Base-by-base conservation (phyloP, 305 asterid genomes). In the Caryopteris hybrid region DNA sequence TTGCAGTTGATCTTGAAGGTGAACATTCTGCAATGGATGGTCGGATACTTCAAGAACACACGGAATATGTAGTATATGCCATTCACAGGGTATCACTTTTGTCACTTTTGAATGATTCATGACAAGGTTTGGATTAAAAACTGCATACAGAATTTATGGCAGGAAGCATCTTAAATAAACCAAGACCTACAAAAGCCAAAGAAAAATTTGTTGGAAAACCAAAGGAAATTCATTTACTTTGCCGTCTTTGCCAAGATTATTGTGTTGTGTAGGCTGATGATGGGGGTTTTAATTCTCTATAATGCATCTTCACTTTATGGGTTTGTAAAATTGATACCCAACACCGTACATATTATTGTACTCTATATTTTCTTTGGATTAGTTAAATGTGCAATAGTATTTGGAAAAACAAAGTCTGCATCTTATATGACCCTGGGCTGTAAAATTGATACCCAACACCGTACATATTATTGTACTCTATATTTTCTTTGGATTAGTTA, bases 1-100 rank as follows among this genome's bases (percentile, higher is more conserved):
- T 88, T 43, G 89, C 96, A 6, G 97, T 93, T 72, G 99, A 93
- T 85, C 99, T 93, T 76, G 96, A 91, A 77, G 99, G 99, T 82
- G 99, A 93, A 93, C 97, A 91, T 82, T 93, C 99, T 77, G 99
- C 99, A 75, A 91, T 90, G 99, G 99, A 93, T 83, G 96, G 95
- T 59, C 90, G 75, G 81, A 93, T 93, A 83, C 96, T 93, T 81
- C 91, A 93, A 84, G 99, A 88, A 76, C 96, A 93, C 82, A 72
- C 97, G 52, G 94, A 86, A 84, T 91, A 93, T 82, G 99, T 93
- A 68, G 97, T 93, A 64, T 80, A 91, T 84, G 95, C 99, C 82
- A 86, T 93, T 81, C 96, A 91, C 91, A 84, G 92, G 96, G 97
- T 93, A 91, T 79, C 77, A 29, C 71, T 79, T 78, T 80, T 79